Conservation (phyloP, 306 rosid genomes). For the Pyrus bretschneideri region DNA sequence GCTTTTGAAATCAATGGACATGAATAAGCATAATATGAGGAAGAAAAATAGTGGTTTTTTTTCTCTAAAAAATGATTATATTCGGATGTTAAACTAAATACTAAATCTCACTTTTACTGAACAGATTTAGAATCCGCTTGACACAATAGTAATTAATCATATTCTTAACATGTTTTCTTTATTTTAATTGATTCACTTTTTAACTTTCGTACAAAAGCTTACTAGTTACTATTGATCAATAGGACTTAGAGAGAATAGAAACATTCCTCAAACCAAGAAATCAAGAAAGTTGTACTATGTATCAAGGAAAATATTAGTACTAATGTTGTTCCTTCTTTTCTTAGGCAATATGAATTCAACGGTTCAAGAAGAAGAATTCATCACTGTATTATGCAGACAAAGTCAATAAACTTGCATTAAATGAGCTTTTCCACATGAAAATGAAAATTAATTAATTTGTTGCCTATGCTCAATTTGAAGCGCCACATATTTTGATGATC, state of each 20-base stretch:
- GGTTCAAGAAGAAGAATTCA: conserved; percentile 8
- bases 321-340: not conserved
- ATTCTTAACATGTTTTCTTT: not conserved
- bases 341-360: not conserved
- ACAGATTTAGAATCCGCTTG: not conserved
- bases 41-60: not conserved
- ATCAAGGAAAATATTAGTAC: not conserved
- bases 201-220: not conserved
- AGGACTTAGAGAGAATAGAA: not conserved
- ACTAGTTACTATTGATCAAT: not conserved
- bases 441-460: conserved; percentile 22
- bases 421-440: conserved; percentile 9
- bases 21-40: not conserved
- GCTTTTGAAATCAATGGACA: not conserved
- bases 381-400: conserved; percentile 22
- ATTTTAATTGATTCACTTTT: not conserved
- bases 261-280: not conserved
- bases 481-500: not conserved
- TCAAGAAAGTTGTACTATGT: not conserved
- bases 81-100: not conserved
- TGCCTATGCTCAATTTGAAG: conserved; percentile 25
- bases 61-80: too few relatives aligned
- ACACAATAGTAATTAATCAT: not conserved
- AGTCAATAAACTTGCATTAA: conserved; percentile 33
- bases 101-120: not conserved